A percentile compares a stretch with the other conserved stretches of the same genome.
These are phyloP conservation scores for Staphylotrichum longicolle DNA, from an alignment of 495 filamentous ascomycete genomes.

Conservation along the genomic window DNA sequence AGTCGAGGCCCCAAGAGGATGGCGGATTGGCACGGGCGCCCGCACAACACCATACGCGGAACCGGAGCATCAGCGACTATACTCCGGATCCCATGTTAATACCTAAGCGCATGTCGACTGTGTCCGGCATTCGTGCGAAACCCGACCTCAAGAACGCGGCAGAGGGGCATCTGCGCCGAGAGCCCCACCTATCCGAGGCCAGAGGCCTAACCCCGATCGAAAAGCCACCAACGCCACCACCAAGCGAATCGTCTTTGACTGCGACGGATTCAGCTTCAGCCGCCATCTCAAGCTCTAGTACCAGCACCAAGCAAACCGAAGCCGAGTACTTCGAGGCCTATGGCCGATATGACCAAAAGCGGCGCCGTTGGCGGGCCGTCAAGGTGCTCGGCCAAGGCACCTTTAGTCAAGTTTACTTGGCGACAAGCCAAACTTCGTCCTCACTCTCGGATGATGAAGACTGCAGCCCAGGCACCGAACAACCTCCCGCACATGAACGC, in stretches of 20 bases:
- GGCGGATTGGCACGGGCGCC: slow-evolving; percentile 36
- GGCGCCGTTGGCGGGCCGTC: slow-evolving; percentile 70
- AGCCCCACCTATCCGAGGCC: slow-evolving; percentile 74
- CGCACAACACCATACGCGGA: slow-evolving; percentile 47
- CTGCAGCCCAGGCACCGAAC: slow-evolving; percentile 27
- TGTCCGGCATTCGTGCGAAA: slow-evolving; percentile 57
- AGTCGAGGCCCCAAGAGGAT: slow-evolving; percentile 38
- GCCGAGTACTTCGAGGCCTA: slow-evolving; percentile 63
- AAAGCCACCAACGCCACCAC: slow-evolving; percentile 74
- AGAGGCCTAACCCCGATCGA: slow-evolving; percentile 63
- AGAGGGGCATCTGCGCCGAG: slow-evolving; percentile 65
- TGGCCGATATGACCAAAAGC: slow-evolving; percentile 54
- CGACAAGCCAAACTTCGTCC: slow-evolving; percentile 56
- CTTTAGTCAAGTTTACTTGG: slow-evolving; percentile 90
- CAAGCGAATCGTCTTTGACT: slow-evolving; percentile 54
- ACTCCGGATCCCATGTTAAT: slow-evolving; percentile 66
- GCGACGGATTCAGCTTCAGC: slow-evolving; percentile 41
- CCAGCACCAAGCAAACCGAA: slow-evolving; percentile 38
- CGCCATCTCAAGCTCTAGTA: slow-evolving; percentile 27
- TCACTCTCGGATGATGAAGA: slow-evolving; percentile 44
- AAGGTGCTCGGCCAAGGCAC: slow-evolving; percentile 86
- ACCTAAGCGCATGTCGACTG: slow-evolving; percentile 68
- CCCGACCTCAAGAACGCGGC: slow-evolving; percentile 47
- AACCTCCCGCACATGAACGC: slow-evolving; percentile 32
- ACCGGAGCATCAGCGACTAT: slow-evolving; percentile 87